Base-by-base conservation (phyloP, 805 yeast species). In the Ogataea zsoltii region DNA sequence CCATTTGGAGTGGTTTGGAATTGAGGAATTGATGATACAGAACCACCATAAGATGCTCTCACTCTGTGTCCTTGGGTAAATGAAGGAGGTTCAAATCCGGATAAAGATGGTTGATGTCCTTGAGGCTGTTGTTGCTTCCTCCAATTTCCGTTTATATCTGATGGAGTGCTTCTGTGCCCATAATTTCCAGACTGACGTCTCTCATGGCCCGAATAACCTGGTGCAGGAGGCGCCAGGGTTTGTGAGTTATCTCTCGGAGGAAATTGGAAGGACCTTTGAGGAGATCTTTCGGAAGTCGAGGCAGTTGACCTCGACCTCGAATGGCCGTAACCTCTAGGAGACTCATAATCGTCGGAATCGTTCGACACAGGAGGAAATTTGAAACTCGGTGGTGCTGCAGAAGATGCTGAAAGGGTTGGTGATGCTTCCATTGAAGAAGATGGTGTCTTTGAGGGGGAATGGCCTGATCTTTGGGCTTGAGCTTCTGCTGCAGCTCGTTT, bases 401-500 rank as follows among this genome's bases (percentile, higher is more conserved):
- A 15, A 4, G 25, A 21, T 21, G 55, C 41, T 21, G 44, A 31
- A 33, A 43, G 41, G 7, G 39, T 52, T 28, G 46, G 18, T n/a
- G 42, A 40, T 14, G 43, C 44, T 12, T 43, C 48, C 7, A 44
- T 29, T 2, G 52, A 42, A 4, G 53, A 35, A 7, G 60, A 45
- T 2, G 53, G 30, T 2, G 62, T 48, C 38, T 62, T 62, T 9
- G 69, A 58, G 23, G 71, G 71, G 10, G 72, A 67, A 28, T 56
- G 55, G 12, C 58, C 54, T 9, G 63, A 52, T 64, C 90, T 77
- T 62, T 88, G 94, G 2, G 85, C 83, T 61, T 84, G 89, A 31
- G 83, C 91, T 54, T 83, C 83, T 4, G 97, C 97, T n/a, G 99
- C 99, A 6, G 97, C 97, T 55, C 84, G 84, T 58, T 88, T 90